phyloP scores from a whole-genome alignment of 306 rosid genomes.

The Acacia confusa region DNA sequence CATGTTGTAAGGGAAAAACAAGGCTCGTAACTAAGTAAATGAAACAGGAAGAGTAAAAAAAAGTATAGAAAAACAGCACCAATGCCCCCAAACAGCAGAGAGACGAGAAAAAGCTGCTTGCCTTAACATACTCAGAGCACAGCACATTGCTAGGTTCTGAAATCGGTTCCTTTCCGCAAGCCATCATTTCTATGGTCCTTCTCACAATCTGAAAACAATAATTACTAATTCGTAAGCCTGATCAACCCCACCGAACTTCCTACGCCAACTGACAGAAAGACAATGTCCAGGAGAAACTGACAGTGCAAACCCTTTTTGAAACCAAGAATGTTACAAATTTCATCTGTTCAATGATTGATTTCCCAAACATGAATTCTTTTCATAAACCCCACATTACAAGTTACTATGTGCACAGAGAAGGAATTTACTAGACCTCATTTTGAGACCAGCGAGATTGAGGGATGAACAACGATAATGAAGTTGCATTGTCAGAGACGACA shows the following conservation, averaged over 20 bases:
- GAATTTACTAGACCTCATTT: constrained; percentile 41
- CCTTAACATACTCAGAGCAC: constrained; percentile 56
- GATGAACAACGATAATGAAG: constrained; percentile 24
- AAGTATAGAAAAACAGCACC: not conserved
- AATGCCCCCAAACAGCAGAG: not conserved
- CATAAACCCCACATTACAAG: not conserved
- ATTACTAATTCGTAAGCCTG: not conserved
- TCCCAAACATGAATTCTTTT: not conserved
- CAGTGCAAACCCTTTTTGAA: not conserved
- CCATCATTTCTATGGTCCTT: constrained; percentile 49
- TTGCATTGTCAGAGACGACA: constrained; percentile 50
- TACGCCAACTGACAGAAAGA: not conserved
- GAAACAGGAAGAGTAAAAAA: not conserved
- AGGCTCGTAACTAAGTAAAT: not conserved
- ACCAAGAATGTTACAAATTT: not conserved
- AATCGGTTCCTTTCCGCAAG: constrained; percentile 6
- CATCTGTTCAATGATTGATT: not conserved
- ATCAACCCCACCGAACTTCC: not conserved
- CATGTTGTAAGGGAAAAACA: not conserved
- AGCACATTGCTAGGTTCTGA: constrained; percentile 50
- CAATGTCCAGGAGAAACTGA: not conserved
- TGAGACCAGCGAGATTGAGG: constrained; percentile 49
- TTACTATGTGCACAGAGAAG: not conserved
- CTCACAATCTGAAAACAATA: constrained; percentile 51
- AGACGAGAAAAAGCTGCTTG: constrained; percentile 15